Evolutionary conservation across 768 basidiomycete genomes (phyloP), one percentile per base, ranked within the genome.

Genomic region (Lactarius psammicola): DNA sequence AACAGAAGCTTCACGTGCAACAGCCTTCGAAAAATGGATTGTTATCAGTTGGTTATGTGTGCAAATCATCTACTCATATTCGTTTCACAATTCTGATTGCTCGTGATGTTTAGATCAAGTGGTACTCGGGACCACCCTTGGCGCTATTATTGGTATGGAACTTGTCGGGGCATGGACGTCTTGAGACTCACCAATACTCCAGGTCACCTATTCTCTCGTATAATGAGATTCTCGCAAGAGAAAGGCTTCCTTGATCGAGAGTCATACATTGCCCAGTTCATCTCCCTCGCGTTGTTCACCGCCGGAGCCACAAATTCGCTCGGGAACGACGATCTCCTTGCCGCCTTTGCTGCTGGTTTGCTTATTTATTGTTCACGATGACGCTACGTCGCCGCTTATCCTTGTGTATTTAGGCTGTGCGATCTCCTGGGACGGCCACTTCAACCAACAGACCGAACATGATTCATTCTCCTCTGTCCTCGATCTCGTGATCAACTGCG

Each of bases 381-480:
- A 17, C 44, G 7, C 23, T 31, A 11, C 42, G 17, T 62, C 26
- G 3, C 13, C 26, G 10, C 10, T 62, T 42, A 60, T 23, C n/a
- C 18, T 60, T 56, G 64, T 63, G 74, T 53, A 74, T 76, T n/a
- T n/a, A 87, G 95, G 95, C 3, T 87, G 83, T 60, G 92, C 95
- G 1, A 89, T 98, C 69, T 92, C 92, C 8, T 95, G 92, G 94
- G 94, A 96, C 75, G 91, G 87, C 3, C 81, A 92, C 69, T 91
- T 91, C 78, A 89, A 91, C 70, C 77, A 77, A 23, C 87, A 92
- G 65, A 92, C 85, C 0, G 91, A 95, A 76, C 87, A 90, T 68
- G 92, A 94, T 64, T 80, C 86, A 13, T 98, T 99, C 74, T 89
- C 93, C 1, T 88, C 93, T 30, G 91, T 97, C 49, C 87, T 98